phyloP scores from a whole-genome alignment of 129 eudicot species.

The Tagetes patula region DNA sequence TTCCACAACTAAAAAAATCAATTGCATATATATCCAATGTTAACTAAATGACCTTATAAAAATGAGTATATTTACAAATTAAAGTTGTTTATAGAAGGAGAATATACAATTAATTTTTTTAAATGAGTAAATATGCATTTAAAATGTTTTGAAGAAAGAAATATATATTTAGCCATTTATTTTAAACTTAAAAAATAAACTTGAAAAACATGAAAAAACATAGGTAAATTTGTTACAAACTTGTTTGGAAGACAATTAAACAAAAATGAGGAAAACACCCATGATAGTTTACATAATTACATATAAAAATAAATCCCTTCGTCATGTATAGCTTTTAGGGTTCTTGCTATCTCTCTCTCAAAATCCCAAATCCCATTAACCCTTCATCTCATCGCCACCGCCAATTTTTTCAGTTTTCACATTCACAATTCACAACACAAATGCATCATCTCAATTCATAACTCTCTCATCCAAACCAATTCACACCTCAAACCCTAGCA shows the following conservation, averaged over 20 bases:
- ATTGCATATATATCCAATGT: no score
- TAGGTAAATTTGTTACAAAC: background rate
- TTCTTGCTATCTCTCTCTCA: slow-evolving; percentile 19
- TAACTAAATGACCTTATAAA: no score
- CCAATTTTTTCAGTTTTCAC: slow-evolving; percentile 18
- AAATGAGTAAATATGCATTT: no score
- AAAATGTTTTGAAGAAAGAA: no score
- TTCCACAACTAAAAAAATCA: no score
- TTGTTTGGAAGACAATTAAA: no score
- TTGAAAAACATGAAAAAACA: no score
- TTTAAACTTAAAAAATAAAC: no score
- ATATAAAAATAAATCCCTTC: slow-evolving; percentile 22
- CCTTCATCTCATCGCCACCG: slow-evolving; percentile 17
- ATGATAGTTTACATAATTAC: background rate
- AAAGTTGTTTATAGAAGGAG: no score
- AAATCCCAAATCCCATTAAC: slow-evolving; percentile 24
- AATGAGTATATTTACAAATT: no score
- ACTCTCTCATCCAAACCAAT: background rate
- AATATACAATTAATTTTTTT: no score
- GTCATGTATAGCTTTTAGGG: slow-evolving; percentile 29
- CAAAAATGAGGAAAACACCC: slow-evolving; percentile 18
- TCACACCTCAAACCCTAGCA: slow-evolving; percentile 32
- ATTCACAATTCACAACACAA: background rate
- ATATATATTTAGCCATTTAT: no score
- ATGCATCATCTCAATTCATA: slow-evolving; percentile 15